Evolutionary conservation across 805 yeast genomes (phyloP), one percentile per base, ranked within the genome.

Genomic region (Metschnikowia amazonensis): DNA sequence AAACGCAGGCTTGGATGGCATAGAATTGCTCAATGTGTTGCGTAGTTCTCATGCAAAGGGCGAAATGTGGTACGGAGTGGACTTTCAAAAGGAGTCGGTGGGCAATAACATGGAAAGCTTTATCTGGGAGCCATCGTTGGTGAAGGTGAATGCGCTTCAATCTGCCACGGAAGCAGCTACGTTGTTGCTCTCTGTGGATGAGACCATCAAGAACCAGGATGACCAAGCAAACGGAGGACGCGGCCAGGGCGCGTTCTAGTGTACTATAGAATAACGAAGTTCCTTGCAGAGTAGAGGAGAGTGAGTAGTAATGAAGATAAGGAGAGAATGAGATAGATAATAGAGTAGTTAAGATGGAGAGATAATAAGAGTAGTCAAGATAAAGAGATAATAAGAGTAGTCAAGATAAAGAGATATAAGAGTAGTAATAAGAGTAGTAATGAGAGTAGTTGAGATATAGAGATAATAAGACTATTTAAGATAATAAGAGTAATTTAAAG

Each of bases 81-180:
- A 94, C 69, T 94, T 94, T 71, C 86, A 81, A 48, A 80, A 80
- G 49, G 98, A 89, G 63, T 65, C 75, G 33, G 83, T 89, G 49
- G 89, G 89, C 37, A 84, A 92, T 66, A 94, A 90, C 63, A 80
- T 89, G 74, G 82, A 79, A 43, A 80, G 76, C 50, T 92, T 88
- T 60, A 95, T 94, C 46, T 94, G 99, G 99, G 99, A 94, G 67
- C 99, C 99, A 3, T 84, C 97, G 35, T 77, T 94, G 57, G 95
- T 92, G 43, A 94, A 94, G 70, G 79, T 81, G 49, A 94, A 94
- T 65, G 97, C 98, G n/a, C 72, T 94, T 48, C 84, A 83, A 65
- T 84, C 95, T 59, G 99, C 99, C 20, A 85, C 97, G 10, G 99
- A 94, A 67, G 99, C 99, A 35, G 96, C 98, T 7, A 84, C 87